Evolutionary conservation across 2,329 filamentous ascomycete species (phyloP).

Genomic region (Pyricularia pennisetigena): DNA sequence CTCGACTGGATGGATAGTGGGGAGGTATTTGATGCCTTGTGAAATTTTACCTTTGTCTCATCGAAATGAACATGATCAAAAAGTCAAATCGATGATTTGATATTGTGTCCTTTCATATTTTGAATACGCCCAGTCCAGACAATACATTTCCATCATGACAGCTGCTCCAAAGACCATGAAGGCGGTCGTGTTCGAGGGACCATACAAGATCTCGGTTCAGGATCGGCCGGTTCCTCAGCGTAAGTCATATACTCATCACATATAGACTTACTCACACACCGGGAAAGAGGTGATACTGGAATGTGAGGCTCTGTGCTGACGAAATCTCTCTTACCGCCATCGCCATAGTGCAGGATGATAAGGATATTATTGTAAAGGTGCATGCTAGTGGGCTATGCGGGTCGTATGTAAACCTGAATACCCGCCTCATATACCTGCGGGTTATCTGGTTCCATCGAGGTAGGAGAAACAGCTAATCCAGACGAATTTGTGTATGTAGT

Average conservation of each 20-base stretch:
- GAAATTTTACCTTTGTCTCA: background rate
- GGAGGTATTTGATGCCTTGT: background rate
- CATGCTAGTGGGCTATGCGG: constrained; percentile 78
- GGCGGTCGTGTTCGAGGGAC: constrained; percentile 79
- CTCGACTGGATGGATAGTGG: background rate
- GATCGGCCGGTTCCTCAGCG: constrained; percentile 67
- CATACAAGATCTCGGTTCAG: constrained; percentile 64
- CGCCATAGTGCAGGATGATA: constrained; percentile 48
- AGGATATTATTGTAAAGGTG: constrained; percentile 77
- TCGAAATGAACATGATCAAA: background rate
- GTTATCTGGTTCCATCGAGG: background rate
- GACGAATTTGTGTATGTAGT: constrained; percentile 29
- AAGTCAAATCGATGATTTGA: background rate
- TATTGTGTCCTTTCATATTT: background rate
- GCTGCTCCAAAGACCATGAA: constrained; percentile 56
- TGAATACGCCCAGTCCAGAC: background rate
- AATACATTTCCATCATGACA: constrained; percentile 15
- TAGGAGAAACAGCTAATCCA: background rate
- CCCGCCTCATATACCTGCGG: background rate
- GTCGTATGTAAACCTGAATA: constrained; percentile 47
- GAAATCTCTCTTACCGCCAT: background rate
- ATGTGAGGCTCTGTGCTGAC: background rate
- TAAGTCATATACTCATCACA: constrained; percentile 15
- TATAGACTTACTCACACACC: background rate
- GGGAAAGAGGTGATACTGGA: background rate